Evolutionary conservation across 768 basidiomycete species (phyloP).

Genomic region (Phaeotremella fagi): DNA sequence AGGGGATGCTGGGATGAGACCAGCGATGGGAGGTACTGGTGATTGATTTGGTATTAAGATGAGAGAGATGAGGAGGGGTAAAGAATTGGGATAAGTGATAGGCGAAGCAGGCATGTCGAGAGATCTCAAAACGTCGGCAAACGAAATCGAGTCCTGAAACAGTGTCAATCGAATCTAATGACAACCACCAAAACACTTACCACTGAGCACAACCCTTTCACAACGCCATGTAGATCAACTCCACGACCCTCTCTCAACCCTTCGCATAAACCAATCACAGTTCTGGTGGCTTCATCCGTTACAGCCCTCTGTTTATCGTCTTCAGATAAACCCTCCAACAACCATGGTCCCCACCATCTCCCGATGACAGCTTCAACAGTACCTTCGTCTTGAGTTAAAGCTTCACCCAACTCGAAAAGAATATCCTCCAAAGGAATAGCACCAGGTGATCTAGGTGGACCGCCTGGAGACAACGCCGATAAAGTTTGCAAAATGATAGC

Average conservation of each 20-base stretch:
- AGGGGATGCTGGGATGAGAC: slow-evolving; percentile 41
- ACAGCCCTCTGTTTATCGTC: slow-evolving; percentile 30
- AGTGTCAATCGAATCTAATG: not conserved
- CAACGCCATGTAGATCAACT: slow-evolving; percentile 43
- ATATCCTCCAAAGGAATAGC: slow-evolving; percentile 43
- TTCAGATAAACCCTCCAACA: slow-evolving; percentile 18
- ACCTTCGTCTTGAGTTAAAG: slow-evolving; percentile 43
- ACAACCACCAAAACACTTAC: slow-evolving; percentile 15
- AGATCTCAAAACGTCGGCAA: slow-evolving; percentile 74
- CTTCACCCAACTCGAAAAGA: slow-evolving; percentile 48
- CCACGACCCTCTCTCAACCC: slow-evolving; percentile 36
- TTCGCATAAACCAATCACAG: slow-evolving; percentile 36
- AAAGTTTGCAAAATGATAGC: slow-evolving; percentile 45
- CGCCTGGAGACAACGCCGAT: slow-evolving; percentile 42
- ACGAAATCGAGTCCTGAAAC: slow-evolving; percentile 56
- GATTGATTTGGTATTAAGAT: slow-evolving; percentile 76
- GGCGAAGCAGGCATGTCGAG: slow-evolving; percentile 81
- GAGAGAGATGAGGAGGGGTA: slow-evolving; percentile 83
- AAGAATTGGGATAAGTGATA: slow-evolving; percentile 79
- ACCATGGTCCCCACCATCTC: slow-evolving; percentile 44
- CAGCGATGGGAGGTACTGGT: slow-evolving; percentile 51
- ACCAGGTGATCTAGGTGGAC: slow-evolving; percentile 34
- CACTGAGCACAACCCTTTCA: slow-evolving; percentile 39
- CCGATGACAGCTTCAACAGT: slow-evolving; percentile 42
- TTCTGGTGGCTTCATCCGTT: slow-evolving; percentile 30